These are phyloP conservation scores for Coffea eugenioides DNA, from an alignment of 257 asterid genomes.

Conservation along the genomic window DNA sequence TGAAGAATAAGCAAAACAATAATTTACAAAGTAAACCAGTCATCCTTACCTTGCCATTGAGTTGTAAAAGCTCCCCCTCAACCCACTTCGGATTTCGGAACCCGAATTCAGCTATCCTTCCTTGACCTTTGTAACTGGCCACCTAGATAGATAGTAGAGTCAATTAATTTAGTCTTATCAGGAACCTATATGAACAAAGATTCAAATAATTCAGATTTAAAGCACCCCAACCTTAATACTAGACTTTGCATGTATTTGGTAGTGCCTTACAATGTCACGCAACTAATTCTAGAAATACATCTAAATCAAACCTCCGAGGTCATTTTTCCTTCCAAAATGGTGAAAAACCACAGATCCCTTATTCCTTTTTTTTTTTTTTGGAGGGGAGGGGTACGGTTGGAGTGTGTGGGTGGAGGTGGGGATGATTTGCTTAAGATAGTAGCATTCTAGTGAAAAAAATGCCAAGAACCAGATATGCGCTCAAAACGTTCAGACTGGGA, in stretches of 20 bases:
- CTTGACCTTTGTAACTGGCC: slow-evolving; percentile 89
- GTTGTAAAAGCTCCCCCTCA: slow-evolving; percentile 90
- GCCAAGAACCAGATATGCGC: neutral
- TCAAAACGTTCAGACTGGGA: neutral
- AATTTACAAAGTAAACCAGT: neutral
- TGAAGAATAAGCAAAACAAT: neutral
- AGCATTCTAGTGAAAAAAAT: neutral
- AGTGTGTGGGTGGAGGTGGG: too few relatives aligned
- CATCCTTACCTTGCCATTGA: slow-evolving; percentile 76
- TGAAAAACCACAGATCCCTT: neutral
- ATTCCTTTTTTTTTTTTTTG: too few relatives aligned
- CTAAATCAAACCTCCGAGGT: neutral
- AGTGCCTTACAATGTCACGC: neutral
- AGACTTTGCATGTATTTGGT: neutral
- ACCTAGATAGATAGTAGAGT: slow-evolving; percentile 34
- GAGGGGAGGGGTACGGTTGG: neutral
- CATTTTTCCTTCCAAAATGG: neutral
- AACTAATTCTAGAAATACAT: neutral
- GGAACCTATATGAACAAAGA: neutral
- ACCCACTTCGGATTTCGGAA: slow-evolving; percentile 88
- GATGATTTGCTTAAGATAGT: neutral
- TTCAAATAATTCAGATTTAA: neutral
- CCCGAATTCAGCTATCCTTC: slow-evolving; percentile 87
- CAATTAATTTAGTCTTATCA: neutral
- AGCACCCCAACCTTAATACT: neutral